Percentiles rank a stretch among this genome's conserved stretches.
Conservation (phyloP, 306 rosid genomes). For the Cicer pinnatifidum region DNA sequence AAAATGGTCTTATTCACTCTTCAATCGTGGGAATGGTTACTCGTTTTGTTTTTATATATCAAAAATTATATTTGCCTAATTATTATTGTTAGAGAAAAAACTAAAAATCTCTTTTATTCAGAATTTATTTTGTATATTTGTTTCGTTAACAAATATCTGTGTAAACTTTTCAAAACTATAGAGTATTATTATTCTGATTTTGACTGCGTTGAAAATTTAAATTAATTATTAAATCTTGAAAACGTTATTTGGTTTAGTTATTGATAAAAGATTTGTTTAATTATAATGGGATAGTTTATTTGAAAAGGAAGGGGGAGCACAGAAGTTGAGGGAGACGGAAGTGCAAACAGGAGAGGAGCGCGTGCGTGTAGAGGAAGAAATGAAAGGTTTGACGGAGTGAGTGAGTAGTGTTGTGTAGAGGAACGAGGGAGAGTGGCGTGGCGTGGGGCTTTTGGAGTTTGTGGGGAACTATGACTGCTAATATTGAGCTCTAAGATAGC, state of each 20-base stretch:
- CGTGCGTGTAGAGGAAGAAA: slow-evolving; percentile 23
- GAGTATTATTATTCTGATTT: too few relatives aligned
- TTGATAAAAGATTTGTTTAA: too few relatives aligned
- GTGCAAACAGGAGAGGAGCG: slow-evolving; percentile 23
- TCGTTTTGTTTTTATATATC: slow-evolving; percentile 8
- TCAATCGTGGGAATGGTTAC: not conserved
- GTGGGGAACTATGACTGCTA: slow-evolving; percentile 55
- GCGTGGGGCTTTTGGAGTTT: slow-evolving; percentile 40
- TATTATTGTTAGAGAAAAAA: too few relatives aligned
- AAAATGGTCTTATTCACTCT: slow-evolving; percentile 33
- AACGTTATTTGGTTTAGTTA: too few relatives aligned
- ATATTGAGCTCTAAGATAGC: slow-evolving; percentile 48
- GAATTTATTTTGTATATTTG: too few relatives aligned
- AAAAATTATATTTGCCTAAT: not conserved
- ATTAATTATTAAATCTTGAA: too few relatives aligned
- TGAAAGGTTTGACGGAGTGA: slow-evolving; percentile 29
- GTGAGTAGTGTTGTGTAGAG: slow-evolving; percentile 30
- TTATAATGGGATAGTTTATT: not conserved
- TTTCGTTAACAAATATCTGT: too few relatives aligned
- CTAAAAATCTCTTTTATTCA: too few relatives aligned
- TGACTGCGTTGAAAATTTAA: too few relatives aligned
- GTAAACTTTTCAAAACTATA: too few relatives aligned
- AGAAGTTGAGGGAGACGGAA: not conserved
- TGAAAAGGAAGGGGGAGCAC: not conserved
- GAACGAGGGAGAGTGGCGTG: slow-evolving; percentile 18